phyloP scores from a whole-genome alignment of 1,284 basidiomycete species.

The Apiotrichum mycotoxinovorans region DNA sequence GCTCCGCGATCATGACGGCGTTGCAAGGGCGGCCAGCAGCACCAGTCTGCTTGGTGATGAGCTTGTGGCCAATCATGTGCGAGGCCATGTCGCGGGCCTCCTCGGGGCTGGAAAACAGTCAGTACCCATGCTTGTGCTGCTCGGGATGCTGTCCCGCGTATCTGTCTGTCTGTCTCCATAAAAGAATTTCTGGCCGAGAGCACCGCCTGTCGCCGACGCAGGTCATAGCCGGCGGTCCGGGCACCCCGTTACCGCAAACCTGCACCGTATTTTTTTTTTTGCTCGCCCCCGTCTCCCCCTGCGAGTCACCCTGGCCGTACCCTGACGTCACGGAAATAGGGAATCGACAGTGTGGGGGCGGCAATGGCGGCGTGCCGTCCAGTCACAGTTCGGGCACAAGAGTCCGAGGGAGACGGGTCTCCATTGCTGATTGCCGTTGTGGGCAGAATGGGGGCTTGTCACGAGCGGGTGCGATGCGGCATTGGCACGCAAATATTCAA shows the following conservation, averaged over 20 bases:
- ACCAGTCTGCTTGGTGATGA: slow-evolving; percentile 99
- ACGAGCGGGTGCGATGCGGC: no score
- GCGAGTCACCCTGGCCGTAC: neutral
- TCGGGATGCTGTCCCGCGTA: no score
- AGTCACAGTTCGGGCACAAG: neutral
- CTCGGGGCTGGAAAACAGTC: slow-evolving; percentile 61
- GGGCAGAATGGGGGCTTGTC: neutral
- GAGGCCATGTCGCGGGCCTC: slow-evolving; percentile 82
- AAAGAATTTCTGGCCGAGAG: neutral
- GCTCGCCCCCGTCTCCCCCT: neutral
- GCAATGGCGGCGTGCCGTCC: slow-evolving; percentile 1
- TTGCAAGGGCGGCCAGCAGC: slow-evolving; percentile 90
- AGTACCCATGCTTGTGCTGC: neutral
- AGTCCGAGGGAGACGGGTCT: neutral
- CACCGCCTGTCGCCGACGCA: neutral
- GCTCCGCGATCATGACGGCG: slow-evolving; percentile 97
- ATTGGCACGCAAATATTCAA: no score
- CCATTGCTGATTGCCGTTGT: neutral
- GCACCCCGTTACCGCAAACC: neutral
- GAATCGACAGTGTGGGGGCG: neutral
- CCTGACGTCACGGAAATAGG: neutral
- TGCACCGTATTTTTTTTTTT: neutral
- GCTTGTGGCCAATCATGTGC: slow-evolving; percentile 92
- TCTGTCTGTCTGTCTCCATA: no score
- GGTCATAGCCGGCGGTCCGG: neutral